Conservation (phyloP, 129 eudicot species). For the Oenanthe sinensis region DNA sequence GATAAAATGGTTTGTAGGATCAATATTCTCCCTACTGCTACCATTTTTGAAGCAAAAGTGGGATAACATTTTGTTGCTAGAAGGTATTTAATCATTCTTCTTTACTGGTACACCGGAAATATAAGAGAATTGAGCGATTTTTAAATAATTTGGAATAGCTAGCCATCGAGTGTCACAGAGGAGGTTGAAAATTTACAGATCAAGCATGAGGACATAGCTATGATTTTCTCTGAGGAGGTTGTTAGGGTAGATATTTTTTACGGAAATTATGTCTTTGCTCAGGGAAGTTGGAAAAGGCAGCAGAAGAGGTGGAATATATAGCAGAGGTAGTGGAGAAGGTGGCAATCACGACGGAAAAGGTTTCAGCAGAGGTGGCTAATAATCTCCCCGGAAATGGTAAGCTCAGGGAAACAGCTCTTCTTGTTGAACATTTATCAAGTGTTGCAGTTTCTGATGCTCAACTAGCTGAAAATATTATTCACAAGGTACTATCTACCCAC, state of each 20-base stretch:
- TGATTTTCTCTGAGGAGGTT: neutral
- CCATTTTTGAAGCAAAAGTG: conserved; percentile 17
- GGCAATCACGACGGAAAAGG: conserved; percentile 28
- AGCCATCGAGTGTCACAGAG: neutral
- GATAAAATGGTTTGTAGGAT: conserved; percentile 15
- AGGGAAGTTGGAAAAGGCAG: conserved; percentile 23
- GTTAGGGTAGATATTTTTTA: neutral
- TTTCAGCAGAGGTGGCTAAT: conserved; percentile 25
- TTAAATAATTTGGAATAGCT: neutral
- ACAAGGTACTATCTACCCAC: conserved; percentile 16
- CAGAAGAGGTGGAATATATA: conserved; percentile 18
- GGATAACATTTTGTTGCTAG: conserved; percentile 11
- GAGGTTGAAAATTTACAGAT: too few relatives aligned
- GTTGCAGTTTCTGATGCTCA: conserved; percentile 23
- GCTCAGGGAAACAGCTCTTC: conserved; percentile 22
- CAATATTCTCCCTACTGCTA: conserved; percentile 2
- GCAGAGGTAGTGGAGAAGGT: conserved; percentile 30
- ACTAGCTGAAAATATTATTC: conserved; percentile 15
- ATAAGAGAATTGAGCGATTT: neutral
- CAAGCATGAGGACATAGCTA: too few relatives aligned
- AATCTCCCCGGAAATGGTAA: conserved; percentile 18
- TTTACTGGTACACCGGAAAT: too few relatives aligned
- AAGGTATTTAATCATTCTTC: conserved; percentile 11
- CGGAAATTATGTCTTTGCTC: neutral
- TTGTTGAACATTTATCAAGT: conserved; percentile 18